A percentile compares a stretch with the other conserved stretches of the same genome.
Evolutionary conservation across 768 basidiomycete genomes (phyloP).

Genomic region (Russula brevipes): DNA sequence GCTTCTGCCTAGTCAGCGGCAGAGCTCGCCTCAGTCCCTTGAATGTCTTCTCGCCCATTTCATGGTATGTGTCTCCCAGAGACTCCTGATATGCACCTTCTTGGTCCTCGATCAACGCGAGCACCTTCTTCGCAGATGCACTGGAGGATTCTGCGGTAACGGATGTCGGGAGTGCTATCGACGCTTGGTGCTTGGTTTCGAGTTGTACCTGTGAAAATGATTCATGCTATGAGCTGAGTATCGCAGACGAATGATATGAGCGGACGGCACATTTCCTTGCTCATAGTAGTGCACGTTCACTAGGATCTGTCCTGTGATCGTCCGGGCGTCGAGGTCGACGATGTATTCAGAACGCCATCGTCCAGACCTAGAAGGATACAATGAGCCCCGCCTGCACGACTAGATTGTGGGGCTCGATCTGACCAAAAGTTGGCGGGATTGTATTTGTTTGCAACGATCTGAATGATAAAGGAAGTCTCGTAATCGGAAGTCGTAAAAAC

Average conservation of each 20-base stretch:
- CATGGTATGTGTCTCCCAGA: constrained; percentile 76
- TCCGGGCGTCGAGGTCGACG: constrained; percentile 59
- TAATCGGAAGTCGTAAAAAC: constrained; percentile 55
- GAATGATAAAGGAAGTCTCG: constrained; percentile 53
- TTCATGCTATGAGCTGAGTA: not conserved
- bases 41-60: constrained; percentile 92
- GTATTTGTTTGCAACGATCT: constrained; percentile 94
- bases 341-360: constrained; percentile 89
- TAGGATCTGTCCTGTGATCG: constrained; percentile 65
- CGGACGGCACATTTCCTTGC: constrained; percentile 75
- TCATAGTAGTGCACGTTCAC: constrained; percentile 96
- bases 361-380: constrained; percentile 62
- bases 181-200: constrained; percentile 62
- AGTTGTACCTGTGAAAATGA: constrained; percentile 71
- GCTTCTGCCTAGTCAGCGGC: constrained; percentile 86
- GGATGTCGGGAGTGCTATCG: constrained; percentile 57
- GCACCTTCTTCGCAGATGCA: constrained; percentile 59
- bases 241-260: not conserved
- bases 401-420: constrained; percentile 18
- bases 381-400: not conserved
- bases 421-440: constrained; percentile 92
- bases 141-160: constrained; percentile 47
- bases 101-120: constrained; percentile 78
- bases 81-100: constrained; percentile 75
- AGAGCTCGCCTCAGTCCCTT: constrained; percentile 84